Conservation (phyloP, 2,329 filamentous ascomycete genomes). For the Nemania serpens region DNA sequence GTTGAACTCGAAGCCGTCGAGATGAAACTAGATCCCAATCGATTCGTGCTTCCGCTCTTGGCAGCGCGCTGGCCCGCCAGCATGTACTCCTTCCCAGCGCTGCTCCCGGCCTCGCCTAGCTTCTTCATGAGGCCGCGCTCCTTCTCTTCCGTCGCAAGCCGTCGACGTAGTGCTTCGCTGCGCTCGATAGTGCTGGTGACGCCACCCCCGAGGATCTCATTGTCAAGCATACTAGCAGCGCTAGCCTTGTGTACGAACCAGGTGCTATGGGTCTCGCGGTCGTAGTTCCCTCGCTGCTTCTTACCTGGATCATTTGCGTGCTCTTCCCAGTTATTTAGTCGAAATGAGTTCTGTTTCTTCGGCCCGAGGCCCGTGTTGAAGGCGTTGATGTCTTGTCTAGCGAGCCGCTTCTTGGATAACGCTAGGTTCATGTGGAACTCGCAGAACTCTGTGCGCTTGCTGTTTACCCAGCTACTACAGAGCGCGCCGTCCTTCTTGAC, state of each 20-base stretch:
- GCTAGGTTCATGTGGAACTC: slow-evolving; percentile 89
- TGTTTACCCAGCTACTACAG: slow-evolving; percentile 86
- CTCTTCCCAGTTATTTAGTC: slow-evolving; percentile 30
- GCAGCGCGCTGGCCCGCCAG: slow-evolving; percentile 40
- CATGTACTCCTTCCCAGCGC: slow-evolving; percentile 75
- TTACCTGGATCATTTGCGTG: slow-evolving; percentile 38
- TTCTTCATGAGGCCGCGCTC: slow-evolving; percentile 74
- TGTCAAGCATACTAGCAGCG: slow-evolving; percentile 68
- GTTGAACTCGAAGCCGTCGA: slow-evolving; percentile 3
- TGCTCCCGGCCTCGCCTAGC: slow-evolving; percentile 66
- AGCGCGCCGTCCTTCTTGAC: slow-evolving; percentile 81
- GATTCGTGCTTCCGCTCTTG: slow-evolving; percentile 13
- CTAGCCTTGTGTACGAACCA: slow-evolving; percentile 59
- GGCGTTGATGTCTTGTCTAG: slow-evolving; percentile 41
- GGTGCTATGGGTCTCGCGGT: slow-evolving; percentile 61
- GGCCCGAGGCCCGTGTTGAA: slow-evolving; percentile 54
- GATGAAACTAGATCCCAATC: slow-evolving; percentile 17
- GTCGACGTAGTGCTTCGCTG: slow-evolving; percentile 68
- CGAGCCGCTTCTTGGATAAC: slow-evolving; percentile 64
- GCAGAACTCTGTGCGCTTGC: slow-evolving; percentile 85
- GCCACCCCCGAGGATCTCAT: slow-evolving; percentile 53
- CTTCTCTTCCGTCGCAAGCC: slow-evolving; percentile 69
- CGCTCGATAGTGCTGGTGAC: slow-evolving; percentile 63
- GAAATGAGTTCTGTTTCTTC: slow-evolving; percentile 40
- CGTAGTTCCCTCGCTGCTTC: slow-evolving; percentile 53